Conservation (phyloP, 208 protist species). For the Sergeia podlipaevii region DNA sequence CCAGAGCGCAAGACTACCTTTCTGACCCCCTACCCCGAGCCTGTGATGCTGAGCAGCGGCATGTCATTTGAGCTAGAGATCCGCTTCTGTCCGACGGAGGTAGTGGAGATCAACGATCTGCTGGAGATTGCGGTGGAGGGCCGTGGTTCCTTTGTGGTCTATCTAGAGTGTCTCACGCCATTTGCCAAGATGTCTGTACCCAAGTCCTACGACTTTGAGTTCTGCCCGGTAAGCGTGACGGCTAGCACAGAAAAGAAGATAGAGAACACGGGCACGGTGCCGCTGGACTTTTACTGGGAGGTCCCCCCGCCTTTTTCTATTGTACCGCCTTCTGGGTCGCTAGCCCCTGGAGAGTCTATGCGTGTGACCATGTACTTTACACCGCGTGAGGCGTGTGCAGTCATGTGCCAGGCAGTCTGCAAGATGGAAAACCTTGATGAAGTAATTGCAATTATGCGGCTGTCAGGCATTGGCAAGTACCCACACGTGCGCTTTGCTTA, state of each 20-base stretch:
- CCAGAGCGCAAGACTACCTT: constrained; percentile 72
- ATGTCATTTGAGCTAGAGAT: constrained; percentile 76
- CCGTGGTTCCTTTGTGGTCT: constrained; percentile 73
- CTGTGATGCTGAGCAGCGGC: constrained; percentile 72
- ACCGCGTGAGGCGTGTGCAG: constrained; percentile 67
- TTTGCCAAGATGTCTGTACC: constrained; percentile 50
- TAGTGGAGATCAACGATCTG: constrained; percentile 69
- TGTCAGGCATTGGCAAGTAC: constrained; percentile 93
- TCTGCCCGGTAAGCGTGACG: constrained; percentile 66
- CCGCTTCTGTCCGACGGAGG: constrained; percentile 64
- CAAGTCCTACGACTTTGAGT: constrained; percentile 83
- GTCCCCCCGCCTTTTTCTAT: constrained; percentile 71
- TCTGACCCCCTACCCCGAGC: constrained; percentile 85
- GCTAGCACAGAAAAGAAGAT: constrained; percentile 49
- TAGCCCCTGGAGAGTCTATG: constrained; percentile 46
- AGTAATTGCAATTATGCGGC: constrained; percentile 40
- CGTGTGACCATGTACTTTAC: constrained; percentile 51
- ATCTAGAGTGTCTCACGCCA: constrained; percentile 79
- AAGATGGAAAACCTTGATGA: constrained; percentile 44
- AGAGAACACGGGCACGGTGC: constrained; percentile 75
- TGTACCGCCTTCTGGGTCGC: constrained; percentile 32
- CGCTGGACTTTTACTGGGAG: constrained; percentile 79
- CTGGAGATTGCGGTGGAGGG: constrained; percentile 78
- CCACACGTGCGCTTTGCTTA: constrained; percentile 46
- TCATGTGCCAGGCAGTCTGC: constrained; percentile 82